Evolutionary conservation across 805 yeast genomes (phyloP).

Genomic region (Candida orba): DNA sequence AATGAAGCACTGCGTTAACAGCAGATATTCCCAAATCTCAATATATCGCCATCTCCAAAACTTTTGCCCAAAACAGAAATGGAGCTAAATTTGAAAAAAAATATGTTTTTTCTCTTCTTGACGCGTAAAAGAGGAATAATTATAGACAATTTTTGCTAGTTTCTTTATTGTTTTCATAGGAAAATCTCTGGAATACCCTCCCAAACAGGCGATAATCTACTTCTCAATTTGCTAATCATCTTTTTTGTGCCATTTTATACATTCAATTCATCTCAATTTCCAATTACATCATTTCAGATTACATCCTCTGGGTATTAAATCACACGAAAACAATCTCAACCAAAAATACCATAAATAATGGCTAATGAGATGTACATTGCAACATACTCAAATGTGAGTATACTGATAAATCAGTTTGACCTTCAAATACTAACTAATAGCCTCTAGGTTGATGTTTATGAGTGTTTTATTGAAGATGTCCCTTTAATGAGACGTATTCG

Average conservation of each 20-base stretch:
- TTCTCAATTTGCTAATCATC: no score
- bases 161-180: no score
- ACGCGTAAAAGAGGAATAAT: neutral
- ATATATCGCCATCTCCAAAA: neutral
- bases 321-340: neutral
- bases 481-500: constrained; percentile 73
- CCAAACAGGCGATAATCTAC: no score
- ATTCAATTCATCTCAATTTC: neutral
- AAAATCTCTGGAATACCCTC: no score
- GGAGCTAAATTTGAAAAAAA: neutral
- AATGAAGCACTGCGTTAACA: no score
- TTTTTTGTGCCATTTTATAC: neutral
- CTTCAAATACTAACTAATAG: constrained; percentile 1
- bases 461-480: constrained; percentile 20
- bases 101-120: neutral
- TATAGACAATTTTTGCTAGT: neutral
- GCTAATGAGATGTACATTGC: constrained; percentile 15
- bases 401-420: neutral
- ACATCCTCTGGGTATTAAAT: no score
- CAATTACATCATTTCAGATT: no score
- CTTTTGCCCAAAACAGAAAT: constrained; percentile 5
- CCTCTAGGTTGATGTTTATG: constrained; percentile 23
- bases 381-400: constrained; percentile 23
- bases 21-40: neutral
- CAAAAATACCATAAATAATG: neutral